These are phyloP conservation scores for Trichomonascaceae sp. DNA, from an alignment of 1,139 yeast genomes.

Conservation along the genomic window DNA sequence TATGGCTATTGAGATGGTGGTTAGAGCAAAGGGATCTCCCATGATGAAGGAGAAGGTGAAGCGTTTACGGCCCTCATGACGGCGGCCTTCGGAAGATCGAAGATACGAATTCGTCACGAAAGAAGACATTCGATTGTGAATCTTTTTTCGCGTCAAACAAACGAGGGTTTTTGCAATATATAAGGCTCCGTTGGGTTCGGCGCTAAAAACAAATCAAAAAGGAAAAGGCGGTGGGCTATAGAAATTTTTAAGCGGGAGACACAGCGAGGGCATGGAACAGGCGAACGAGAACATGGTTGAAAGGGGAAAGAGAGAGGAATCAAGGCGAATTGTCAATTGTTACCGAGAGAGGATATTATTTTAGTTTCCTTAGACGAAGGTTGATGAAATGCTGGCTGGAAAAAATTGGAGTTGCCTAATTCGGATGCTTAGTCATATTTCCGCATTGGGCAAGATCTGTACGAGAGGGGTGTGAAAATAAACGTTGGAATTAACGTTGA, in stretches of 20 bases:
- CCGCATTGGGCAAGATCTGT: background rate
- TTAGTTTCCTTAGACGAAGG: background rate
- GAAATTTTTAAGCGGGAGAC: background rate
- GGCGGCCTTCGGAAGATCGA: constrained; percentile 7
- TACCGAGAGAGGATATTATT: background rate
- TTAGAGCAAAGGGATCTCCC: constrained; percentile 38
- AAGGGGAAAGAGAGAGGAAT: no score
- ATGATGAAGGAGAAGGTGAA: constrained; percentile 24
- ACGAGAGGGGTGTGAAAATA: background rate
- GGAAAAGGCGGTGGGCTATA: background rate
- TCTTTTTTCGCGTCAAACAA: background rate
- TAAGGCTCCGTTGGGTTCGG: background rate
- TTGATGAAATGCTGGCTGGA: background rate
- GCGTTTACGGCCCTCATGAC: constrained; percentile 9
- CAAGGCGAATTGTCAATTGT: no score
- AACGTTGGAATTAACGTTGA: background rate
- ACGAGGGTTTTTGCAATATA: background rate
- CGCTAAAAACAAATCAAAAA: background rate
- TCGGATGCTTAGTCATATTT: background rate
- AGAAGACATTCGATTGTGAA: background rate
- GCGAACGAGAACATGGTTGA: background rate
- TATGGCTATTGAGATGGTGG: constrained; percentile 32
- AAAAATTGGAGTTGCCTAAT: background rate
- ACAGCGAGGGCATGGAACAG: background rate
- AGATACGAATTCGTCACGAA: constrained; percentile 6